Evolutionary conservation across 2,329 filamentous ascomycete species (phyloP), one percentile per base, ranked within the genome.

Genomic region (Diplocarpon mali): DNA sequence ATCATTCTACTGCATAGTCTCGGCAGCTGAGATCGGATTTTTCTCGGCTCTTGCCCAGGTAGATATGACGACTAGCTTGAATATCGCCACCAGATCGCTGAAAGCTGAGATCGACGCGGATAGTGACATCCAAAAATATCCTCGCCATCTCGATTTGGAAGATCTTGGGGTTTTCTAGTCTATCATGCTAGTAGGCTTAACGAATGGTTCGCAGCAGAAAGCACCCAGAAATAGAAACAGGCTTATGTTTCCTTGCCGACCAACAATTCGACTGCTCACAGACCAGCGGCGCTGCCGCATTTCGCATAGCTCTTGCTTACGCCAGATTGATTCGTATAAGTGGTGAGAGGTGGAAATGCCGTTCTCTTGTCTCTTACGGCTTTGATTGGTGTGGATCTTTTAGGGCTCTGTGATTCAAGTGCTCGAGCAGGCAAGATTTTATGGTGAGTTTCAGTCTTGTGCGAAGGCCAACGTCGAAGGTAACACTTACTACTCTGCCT

Each of bases 351-450:
- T 45, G 27, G 37, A 45, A 32, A 7, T 40, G 37, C 30, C 43
- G 40, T 28, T 45, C 32, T n/a, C 27, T 40, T 29, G 43, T 45
- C 13, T 45, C 43, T 9, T 36, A 40, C 27, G 32, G 30, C 20
- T 37, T 40, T 37, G 16, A 24, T 3, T n/a, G 36, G 1, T 14
- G 34, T 15, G 38, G 38, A 29, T 17, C 31, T 12, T 45, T 45
- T 37, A 28, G 17, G 31, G 37, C 9, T 40, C 24, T 12, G 27
- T 40, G 7, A 15, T 30, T 13, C 12, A 43, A 15, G 28, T 17
- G 11, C 3, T 32, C 5, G 24, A 30, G 28, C 5, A n/a, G n/a
- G 14, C n/a, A 13, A 31, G 24, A 20, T 12, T 29, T 1, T 37
- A n/a, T 7, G 37, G 16, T 31, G 11, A 14, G 2, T 16, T 9